Evolutionary conservation across 1,139 yeast genomes (phyloP).

Genomic region (Saccharomycopsis crataegensis): DNA sequence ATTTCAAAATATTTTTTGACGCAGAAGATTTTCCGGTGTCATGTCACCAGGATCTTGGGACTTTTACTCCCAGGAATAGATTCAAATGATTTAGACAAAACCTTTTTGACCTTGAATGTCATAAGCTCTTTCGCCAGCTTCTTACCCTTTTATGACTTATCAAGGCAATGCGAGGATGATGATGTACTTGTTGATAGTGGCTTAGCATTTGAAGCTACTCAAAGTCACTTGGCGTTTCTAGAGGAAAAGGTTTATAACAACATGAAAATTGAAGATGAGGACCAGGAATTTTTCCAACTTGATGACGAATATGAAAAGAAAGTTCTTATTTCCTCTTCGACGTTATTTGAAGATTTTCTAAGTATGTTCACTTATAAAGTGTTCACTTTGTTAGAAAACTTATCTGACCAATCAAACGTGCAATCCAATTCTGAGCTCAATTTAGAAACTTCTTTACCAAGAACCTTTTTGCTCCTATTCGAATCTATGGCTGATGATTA

Average conservation of each 20-base stretch:
- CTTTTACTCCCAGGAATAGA: slow-evolving; percentile 79
- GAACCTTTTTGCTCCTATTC: slow-evolving; percentile 57
- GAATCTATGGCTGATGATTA: slow-evolving; percentile 66
- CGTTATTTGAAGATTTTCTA: slow-evolving; percentile 59
- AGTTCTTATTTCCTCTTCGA: slow-evolving; percentile 69
- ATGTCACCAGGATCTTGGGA: slow-evolving; percentile 64
- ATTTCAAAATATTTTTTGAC: slow-evolving; percentile 62
- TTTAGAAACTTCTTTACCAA: slow-evolving; percentile 39
- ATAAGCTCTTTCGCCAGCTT: slow-evolving; percentile 67
- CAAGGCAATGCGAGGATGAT: slow-evolving; percentile 28
- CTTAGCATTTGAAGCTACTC: slow-evolving; percentile 69
- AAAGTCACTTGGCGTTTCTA: slow-evolving; percentile 46
- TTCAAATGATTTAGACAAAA: slow-evolving; percentile 74
- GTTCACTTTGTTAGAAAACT: slow-evolving; percentile 62
- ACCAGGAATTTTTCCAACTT: slow-evolving; percentile 25
- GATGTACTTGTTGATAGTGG: slow-evolving; percentile 37
- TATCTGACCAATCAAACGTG: slow-evolving; percentile 52
- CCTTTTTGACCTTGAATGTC: slow-evolving; percentile 62
- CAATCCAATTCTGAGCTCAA: slow-evolving; percentile 42
- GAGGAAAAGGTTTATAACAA: slow-evolving; percentile 31
- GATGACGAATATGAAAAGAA: slow-evolving; percentile 41
- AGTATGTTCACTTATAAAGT: slow-evolving; percentile 51
- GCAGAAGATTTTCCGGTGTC: slow-evolving; percentile 65
- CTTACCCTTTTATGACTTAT: slow-evolving; percentile 59
- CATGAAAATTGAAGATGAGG: slow-evolving; percentile 15